A percentile compares a stretch with the other conserved stretches of the same genome.
phyloP scores from a whole-genome alignment of 768 basidiomycete genomes.

The Hericium rajendrae region DNA sequence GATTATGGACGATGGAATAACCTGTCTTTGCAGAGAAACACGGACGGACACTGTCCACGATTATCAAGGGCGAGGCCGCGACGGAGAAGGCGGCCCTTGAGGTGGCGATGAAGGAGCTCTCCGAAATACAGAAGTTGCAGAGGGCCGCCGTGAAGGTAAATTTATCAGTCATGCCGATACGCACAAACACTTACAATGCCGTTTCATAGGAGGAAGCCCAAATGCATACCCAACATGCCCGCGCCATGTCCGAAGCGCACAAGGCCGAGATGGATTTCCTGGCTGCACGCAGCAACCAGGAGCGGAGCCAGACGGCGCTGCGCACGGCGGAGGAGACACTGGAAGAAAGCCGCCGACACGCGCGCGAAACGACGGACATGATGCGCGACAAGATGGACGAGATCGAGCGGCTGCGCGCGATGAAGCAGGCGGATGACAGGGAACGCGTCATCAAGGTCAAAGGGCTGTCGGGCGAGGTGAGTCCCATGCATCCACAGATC shows the following conservation, averaged over 20 bases:
- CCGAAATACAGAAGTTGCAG: slow-evolving; percentile 61
- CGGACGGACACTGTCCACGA: slow-evolving; percentile 51
- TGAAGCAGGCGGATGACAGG: slow-evolving; percentile 58
- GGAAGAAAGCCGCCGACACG: slow-evolving; percentile 41
- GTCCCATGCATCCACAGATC: not conserved
- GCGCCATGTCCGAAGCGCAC: slow-evolving; percentile 45
- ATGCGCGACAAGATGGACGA: slow-evolving; percentile 67
- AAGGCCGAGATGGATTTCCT: slow-evolving; percentile 54
- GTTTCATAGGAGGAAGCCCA: slow-evolving; percentile 42
- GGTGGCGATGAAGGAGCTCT: slow-evolving; percentile 54
- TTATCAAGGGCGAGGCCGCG: slow-evolving; percentile 62
- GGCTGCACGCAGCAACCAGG: slow-evolving; percentile 35
- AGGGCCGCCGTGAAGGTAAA: slow-evolving; percentile 49
- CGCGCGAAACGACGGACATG: slow-evolving; percentile 47
- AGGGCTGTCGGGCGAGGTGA: slow-evolving; percentile 6
- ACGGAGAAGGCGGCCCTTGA: slow-evolving; percentile 54
- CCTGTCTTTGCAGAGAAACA: slow-evolving; percentile 36
- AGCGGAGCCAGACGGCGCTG: slow-evolving; percentile 20
- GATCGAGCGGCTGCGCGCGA: slow-evolving; percentile 53
- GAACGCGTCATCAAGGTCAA: slow-evolving; percentile 8
- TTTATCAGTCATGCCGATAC: not conserved
- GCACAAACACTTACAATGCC: not conserved
- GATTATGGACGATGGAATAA: not conserved
- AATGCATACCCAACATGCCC: slow-evolving; percentile 43
- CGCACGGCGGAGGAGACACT: slow-evolving; percentile 37